Base-by-base conservation (phyloP, 2,329 filamentous ascomycete genomes). In the Rhynchosporium graminicola region DNA sequence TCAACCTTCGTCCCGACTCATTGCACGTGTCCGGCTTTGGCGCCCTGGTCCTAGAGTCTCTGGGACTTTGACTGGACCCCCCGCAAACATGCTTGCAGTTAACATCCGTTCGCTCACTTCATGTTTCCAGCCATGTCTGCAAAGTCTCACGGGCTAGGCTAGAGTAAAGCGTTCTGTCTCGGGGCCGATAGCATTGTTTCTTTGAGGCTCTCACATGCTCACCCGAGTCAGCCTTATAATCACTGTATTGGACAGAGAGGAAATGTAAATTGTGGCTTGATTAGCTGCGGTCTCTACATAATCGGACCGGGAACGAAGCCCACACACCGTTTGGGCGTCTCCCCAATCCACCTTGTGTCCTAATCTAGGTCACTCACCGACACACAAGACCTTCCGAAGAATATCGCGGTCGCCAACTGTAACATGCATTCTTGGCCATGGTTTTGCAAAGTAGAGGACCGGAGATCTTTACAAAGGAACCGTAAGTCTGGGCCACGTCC, bases 361-460 rank as follows among this genome's bases (percentile, higher is more conserved):
- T 52, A 52, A 36, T 52, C 29, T 15, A 52, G 29, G 48, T 38
- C 48, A 52, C 48, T 31, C 48, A 52, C 48, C 48, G 48, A 52
- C 48, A 20, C 40, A 55, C 40, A 55, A 55, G 20, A 31, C n/a
- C 28, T 31, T 15, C 15, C 1, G 38, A 4, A 20, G 52, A 36
- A 38, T 55, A 26, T 55, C 36, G 40, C 52, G 36, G 52, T 40
- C 43, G 13, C 20, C 36, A 42, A 26, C 20, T 43, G 52, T 43
- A n/a, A 36, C 48, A 38, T 15, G 31, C 31, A 52, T 38, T 15
- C 48, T 52, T 52, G 48, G 48, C 48, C 10, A 55, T 42, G 38
- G 26, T 10, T 26, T 15, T 29, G 52, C 36, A 28, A 36, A 43
- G 20, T 55, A 43, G 26, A 43, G 12, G 31, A 20, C 36, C 36